These are phyloP conservation scores for Termitomyces sp. DNA, from an alignment of 768 basidiomycete species.

Conservation along the genomic window DNA sequence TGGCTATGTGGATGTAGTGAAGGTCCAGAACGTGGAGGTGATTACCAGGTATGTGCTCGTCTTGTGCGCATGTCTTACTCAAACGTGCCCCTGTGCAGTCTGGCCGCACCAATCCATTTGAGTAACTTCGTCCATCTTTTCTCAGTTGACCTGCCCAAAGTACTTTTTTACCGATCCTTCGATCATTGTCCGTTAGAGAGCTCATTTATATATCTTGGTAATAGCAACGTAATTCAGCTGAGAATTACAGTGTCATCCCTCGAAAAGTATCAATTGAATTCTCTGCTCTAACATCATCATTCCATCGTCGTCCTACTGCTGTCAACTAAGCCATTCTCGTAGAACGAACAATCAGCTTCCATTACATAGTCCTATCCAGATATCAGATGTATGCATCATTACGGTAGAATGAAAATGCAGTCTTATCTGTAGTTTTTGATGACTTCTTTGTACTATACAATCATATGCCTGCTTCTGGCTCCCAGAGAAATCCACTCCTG, in stretches of 20 bases:
- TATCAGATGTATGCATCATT: too few relatives aligned
- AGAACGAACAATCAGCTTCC: too few relatives aligned
- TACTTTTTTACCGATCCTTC: background rate
- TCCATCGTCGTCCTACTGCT: too few relatives aligned
- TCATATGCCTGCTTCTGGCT: too few relatives aligned
- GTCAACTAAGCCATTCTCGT: too few relatives aligned
- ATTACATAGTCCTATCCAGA: too few relatives aligned
- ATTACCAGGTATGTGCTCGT: constrained; percentile 48
- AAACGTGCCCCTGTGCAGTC: constrained; percentile 36
- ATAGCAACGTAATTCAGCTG: background rate
- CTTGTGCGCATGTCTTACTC: background rate
- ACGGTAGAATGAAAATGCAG: too few relatives aligned
- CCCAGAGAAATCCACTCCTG: too few relatives aligned
- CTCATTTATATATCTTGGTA: background rate
- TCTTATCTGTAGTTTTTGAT: too few relatives aligned
- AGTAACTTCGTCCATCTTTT: constrained; percentile 22
- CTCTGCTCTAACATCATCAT: too few relatives aligned
- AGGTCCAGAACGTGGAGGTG: constrained; percentile 66
- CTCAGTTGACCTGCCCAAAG: too few relatives aligned
- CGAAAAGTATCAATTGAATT: background rate
- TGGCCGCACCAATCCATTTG: constrained; percentile 66
- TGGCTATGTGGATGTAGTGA: constrained; percentile 81
- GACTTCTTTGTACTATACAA: too few relatives aligned
- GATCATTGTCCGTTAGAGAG: background rate
- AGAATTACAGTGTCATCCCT: background rate